These are phyloP conservation scores for Magnaporthales sp. DNA, from an alignment of 2,329 filamentous ascomycete genomes.

Conservation along the genomic window DNA sequence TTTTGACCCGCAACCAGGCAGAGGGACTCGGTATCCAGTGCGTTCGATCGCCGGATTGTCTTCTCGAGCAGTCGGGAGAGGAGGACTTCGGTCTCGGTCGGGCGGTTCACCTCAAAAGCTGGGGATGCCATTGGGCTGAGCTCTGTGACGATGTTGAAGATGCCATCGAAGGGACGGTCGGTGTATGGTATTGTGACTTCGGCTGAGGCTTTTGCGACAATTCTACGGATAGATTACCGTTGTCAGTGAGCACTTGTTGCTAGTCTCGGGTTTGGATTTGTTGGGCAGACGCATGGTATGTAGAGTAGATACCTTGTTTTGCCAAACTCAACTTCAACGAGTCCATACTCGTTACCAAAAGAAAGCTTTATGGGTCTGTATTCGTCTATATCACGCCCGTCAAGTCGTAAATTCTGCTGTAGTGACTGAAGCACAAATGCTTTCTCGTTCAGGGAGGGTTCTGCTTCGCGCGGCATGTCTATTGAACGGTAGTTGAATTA, in stretches of 20 bases:
- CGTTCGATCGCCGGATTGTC: slow-evolving; percentile 82
- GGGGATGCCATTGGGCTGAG: slow-evolving; percentile 88
- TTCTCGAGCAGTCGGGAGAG: slow-evolving; percentile 88
- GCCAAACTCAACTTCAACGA: slow-evolving; percentile 77
- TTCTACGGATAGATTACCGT: slow-evolving; percentile 35
- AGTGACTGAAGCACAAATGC: slow-evolving; percentile 80
- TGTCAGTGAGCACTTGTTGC: background rate
- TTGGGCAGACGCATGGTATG: background rate
- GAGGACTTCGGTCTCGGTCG: slow-evolving; percentile 75
- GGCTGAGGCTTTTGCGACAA: slow-evolving; percentile 77
- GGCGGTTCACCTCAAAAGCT: slow-evolving; percentile 77
- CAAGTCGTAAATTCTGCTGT: slow-evolving; percentile 69
- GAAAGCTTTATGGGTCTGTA: slow-evolving; percentile 68
- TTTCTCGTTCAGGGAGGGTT: slow-evolving; percentile 82
- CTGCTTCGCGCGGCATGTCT: slow-evolving; percentile 81
- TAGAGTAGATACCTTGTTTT: slow-evolving; percentile 64
- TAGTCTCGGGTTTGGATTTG: background rate
- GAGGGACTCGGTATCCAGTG: slow-evolving; percentile 89
- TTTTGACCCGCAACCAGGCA: slow-evolving; percentile 87
- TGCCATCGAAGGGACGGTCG: slow-evolving; percentile 89
- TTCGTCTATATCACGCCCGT: slow-evolving; percentile 73
- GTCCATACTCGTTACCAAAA: slow-evolving; percentile 87
- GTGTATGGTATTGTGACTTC: slow-evolving; percentile 79
- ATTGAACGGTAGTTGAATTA: background rate
- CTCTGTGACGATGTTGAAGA: slow-evolving; percentile 88